These are phyloP conservation scores for Argentina anserina DNA, from an alignment of 306 rosid genomes.

Conservation along the genomic window DNA sequence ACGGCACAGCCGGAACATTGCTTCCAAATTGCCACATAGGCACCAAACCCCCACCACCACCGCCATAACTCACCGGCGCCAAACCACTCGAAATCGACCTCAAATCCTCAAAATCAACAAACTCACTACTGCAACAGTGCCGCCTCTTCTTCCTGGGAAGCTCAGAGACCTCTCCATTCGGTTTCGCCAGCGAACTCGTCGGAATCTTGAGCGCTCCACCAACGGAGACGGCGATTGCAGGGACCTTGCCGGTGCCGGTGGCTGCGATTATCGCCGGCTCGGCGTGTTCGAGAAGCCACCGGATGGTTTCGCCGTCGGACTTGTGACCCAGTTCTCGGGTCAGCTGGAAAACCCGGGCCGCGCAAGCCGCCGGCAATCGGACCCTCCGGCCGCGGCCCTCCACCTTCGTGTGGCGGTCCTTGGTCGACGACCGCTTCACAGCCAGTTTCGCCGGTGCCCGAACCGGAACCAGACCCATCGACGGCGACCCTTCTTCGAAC, in stretches of 20 bases:
- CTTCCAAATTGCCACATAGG: slow-evolving; percentile 58
- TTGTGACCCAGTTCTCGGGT: slow-evolving; percentile 77
- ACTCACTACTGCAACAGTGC: slow-evolving; percentile 41
- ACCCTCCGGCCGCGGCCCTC: slow-evolving; percentile 88
- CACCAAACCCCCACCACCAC: slow-evolving; percentile 31
- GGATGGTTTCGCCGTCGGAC: slow-evolving; percentile 83
- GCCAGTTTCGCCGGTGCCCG: slow-evolving; percentile 20
- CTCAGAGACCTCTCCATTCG: slow-evolving; percentile 42
- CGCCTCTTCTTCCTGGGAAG: slow-evolving; percentile 41
- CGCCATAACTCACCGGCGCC: slow-evolving; percentile 38
- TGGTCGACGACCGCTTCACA: slow-evolving; percentile 39
- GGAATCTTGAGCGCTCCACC: slow-evolving; percentile 77
- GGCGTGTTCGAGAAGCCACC: slow-evolving; percentile 78
- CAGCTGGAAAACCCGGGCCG: slow-evolving; percentile 79
- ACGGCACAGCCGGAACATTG: no score
- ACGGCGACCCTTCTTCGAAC: slow-evolving; percentile 31
- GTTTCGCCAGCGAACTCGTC: slow-evolving; percentile 60
- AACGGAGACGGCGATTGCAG: slow-evolving; percentile 81
- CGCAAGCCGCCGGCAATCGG: slow-evolving; percentile 81
- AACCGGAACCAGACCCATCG: slow-evolving; percentile 28
- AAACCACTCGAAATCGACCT: slow-evolving; percentile 56
- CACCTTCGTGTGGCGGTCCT: slow-evolving; percentile 88
- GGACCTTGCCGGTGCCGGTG: slow-evolving; percentile 78
- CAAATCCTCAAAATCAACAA: slow-evolving; percentile 46
- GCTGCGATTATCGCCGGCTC: slow-evolving; percentile 73